A percentile compares a stretch with the other conserved stretches of the same genome.
These are phyloP conservation scores for Oenanthe javanica DNA, from an alignment of 140 eudicot genomes.

Conservation along the genomic window DNA sequence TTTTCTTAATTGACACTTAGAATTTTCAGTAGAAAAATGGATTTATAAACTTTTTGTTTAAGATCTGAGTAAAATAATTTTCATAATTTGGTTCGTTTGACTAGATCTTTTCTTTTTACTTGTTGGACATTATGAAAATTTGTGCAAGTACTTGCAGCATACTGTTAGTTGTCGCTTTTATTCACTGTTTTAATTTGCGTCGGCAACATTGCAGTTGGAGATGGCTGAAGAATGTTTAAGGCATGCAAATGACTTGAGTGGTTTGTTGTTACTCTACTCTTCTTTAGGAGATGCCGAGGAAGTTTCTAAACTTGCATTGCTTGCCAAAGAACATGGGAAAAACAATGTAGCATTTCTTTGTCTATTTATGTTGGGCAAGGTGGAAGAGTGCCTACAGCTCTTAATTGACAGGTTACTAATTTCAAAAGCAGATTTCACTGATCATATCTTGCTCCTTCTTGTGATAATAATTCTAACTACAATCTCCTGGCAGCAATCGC, in stretches of 20 bases:
- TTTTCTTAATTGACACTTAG: neutral
- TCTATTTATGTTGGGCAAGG: conserved; percentile 62
- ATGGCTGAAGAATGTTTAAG: conserved; percentile 75
- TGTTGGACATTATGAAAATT: neutral
- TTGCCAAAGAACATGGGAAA: conserved; percentile 64
- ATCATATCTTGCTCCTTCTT: neutral
- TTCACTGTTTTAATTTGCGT: conserved; percentile 1
- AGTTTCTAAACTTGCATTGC: conserved; percentile 51
- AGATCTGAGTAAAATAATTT: neutral
- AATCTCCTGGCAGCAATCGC: conserved; percentile 62
- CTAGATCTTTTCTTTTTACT: neutral
- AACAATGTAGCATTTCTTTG: conserved; percentile 79
- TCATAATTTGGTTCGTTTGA: neutral
- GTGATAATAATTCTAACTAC: conserved; percentile 14
- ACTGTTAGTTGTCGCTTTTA: conserved; percentile 6
- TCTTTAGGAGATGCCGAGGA: conserved; percentile 76
- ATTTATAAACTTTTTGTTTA: neutral
- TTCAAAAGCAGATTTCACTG: conserved; percentile 2
- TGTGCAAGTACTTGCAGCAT: neutral
- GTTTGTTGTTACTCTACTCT: conserved; percentile 65
- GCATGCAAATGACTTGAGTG: conserved; percentile 76
- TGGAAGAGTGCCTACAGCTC: conserved; percentile 79
- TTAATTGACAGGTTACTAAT: conserved; percentile 73
- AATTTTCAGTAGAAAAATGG: neutral
- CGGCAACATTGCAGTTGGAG: conserved; percentile 38